phyloP scores from a whole-genome alignment of 208 protist species.

The Crithidia fasciculata region DNA sequence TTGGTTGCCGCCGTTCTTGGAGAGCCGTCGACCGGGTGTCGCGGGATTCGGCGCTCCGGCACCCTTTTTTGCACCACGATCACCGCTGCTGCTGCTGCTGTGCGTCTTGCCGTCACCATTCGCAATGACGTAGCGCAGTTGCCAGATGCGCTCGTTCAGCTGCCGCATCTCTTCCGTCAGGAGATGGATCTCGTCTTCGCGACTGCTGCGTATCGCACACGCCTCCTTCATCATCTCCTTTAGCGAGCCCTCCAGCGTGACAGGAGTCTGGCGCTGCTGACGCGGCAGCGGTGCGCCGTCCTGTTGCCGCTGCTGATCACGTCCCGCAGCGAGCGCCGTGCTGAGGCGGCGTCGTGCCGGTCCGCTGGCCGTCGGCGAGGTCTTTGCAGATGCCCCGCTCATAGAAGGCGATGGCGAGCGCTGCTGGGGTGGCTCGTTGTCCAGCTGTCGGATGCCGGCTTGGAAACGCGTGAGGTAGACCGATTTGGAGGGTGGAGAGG shows the following conservation, averaged over 20 bases:
- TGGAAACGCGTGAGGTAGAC: constrained; percentile 27
- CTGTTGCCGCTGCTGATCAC: constrained; percentile 15
- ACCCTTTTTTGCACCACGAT: not conserved
- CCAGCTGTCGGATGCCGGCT: constrained; percentile 24
- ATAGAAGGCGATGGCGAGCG: not conserved
- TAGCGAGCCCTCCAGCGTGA: constrained; percentile 37
- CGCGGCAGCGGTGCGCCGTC: not conserved
- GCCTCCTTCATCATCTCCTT: constrained; percentile 68
- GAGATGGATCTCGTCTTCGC: constrained; percentile 75
- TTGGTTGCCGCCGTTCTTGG: not conserved
- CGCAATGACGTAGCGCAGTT: constrained; percentile 50
- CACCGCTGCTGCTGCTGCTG: not conserved
- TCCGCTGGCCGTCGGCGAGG: not conserved
- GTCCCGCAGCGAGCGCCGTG: constrained; percentile 24
- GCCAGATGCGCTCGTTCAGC: constrained; percentile 86
- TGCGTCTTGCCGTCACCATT: not conserved
- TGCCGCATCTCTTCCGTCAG: constrained; percentile 74
- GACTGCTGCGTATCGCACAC: constrained; percentile 51
- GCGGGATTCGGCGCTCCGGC: not conserved
- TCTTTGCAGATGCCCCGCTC: not conserved
- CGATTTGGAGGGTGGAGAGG: not conserved
- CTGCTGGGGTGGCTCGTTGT: not conserved
- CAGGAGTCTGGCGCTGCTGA: constrained; percentile 2
- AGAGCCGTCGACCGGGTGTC: not conserved
- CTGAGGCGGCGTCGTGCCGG: constrained; percentile 23